Base-by-base conservation (phyloP, 169 alveolate genomes). In the Eimeria sp. region DNA sequence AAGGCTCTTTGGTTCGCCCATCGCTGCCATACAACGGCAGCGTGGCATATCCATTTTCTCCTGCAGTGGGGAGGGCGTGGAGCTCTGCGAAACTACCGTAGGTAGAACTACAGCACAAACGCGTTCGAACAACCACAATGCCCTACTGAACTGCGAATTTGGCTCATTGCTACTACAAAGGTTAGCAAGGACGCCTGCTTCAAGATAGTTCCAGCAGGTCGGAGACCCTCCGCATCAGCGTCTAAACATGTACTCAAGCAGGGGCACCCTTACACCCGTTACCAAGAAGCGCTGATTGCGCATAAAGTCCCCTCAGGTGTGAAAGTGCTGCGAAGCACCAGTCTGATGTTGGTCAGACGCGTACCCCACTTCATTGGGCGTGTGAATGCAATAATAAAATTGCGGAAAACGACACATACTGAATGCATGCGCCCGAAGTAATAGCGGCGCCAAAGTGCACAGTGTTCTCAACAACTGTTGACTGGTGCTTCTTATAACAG, bases 401-500 rank as follows among this genome's bases (percentile, higher is more conserved):
- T 33, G 54, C 54, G n/a, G 80, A 33, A 71, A 33, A 20, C 54
- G 76, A 66, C 9, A 66, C 27, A 27, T n/a, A 37, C 54, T 33
- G 80, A 52, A 33, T 33, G 52, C 80, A 33, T 71, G 54, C 80
- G n/a, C 80, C 80, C 80, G 77, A 71, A 30, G 13, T 71, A 66
- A 66, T 40, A 71, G 54, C 80, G 80, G 30, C 8, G 80, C 80
- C 80, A 71, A 33, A 71, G 80, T 1, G 54, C 54, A 20, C 54
- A 52, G 27, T 71, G 54, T 33, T 16, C 54, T 3, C 46, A 71
- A 4, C 0, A 37, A 33, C 54, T 33, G 80, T 71, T 71, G 80
- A 13, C 80, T 52, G 62, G 64, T 8, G 62, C 87, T 77, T 43
- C 87, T 25, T 46, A 6, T 8, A 43, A 77, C 62, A 23, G 66